Evolutionary conservation across 2,329 filamentous ascomycete species (phyloP).

Genomic region (Fusarium odoratissimum): DNA sequence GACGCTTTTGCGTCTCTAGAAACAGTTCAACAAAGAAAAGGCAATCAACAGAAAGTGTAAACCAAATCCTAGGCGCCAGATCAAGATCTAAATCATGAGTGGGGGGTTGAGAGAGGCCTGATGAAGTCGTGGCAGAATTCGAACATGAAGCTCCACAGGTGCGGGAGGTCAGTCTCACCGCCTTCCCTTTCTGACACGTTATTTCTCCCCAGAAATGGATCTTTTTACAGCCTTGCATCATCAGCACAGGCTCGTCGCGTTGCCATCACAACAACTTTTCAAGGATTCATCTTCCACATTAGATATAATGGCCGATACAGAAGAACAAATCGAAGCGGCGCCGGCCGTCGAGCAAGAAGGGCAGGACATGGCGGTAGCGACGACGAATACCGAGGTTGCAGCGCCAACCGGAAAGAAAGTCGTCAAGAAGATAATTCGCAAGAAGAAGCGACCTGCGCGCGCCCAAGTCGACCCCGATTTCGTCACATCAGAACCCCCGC

Average conservation of each 20-base stretch:
- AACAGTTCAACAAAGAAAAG: conserved; percentile 14
- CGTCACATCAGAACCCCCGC: conserved; percentile 85
- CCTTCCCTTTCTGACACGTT: conserved; percentile 40
- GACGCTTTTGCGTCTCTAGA: conserved; percentile 38
- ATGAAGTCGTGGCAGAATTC: conserved; percentile 45
- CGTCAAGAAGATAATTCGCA: conserved; percentile 89
- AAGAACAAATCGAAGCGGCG: conserved; percentile 44
- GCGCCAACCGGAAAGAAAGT: conserved; percentile 67
- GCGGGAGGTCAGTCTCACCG: conserved; percentile 42
- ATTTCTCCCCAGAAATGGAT: conserved; percentile 32
- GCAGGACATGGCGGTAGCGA: conserved; percentile 51
- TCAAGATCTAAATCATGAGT: conserved; percentile 43
- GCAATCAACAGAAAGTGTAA: conserved; percentile 22
- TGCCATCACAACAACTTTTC: conserved; percentile 32
- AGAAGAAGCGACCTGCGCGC: conserved; percentile 89
- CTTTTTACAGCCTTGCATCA: conserved; percentile 46
- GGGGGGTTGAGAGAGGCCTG: conserved; percentile 46
- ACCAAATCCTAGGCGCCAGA: conserved; percentile 11
- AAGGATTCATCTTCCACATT: conserved; percentile 5
- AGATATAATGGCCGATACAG: conserved; percentile 49
- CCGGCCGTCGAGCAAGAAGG: conserved; percentile 43
- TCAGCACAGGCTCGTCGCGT: conserved; percentile 38
- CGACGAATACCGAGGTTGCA: conserved; percentile 58
- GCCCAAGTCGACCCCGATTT: conserved; percentile 89
- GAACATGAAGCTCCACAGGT: conserved; percentile 31